These are phyloP conservation scores for Talaromyces funiculosus DNA, from an alignment of 2,329 filamentous ascomycete genomes.

Conservation along the genomic window DNA sequence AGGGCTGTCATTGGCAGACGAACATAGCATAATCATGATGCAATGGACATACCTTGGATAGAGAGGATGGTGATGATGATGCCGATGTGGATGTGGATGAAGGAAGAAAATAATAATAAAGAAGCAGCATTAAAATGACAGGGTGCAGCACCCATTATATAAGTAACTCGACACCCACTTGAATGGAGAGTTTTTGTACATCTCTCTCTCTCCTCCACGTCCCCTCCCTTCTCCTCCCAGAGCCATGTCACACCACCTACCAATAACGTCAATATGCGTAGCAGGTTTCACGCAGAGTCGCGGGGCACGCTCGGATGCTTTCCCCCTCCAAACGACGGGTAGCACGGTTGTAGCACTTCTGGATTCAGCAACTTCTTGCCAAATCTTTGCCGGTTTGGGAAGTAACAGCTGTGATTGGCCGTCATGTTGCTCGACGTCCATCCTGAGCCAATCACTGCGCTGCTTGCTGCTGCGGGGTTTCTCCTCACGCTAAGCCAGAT, in stretches of 20 bases:
- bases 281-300: no score
- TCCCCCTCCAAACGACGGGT: neutral
- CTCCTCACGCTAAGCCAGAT: conserved; percentile 6
- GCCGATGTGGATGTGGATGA: neutral
- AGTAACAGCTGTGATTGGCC: neutral
- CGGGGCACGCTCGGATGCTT: neutral
- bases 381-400: neutral
- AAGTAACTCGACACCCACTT: neutral
- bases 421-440: neutral
- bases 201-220: neutral
- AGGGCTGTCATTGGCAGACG: neutral
- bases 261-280: neutral
- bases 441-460: neutral
- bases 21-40: neutral
- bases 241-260: neutral
- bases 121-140: no score
- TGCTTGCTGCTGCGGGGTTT: neutral
- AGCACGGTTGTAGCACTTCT: neutral
- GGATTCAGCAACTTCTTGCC: neutral
- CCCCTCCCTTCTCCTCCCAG: neutral
- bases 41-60: neutral
- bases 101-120: neutral
- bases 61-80: neutral
- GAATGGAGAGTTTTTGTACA: neutral
- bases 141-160: neutral